Conservation (phyloP, 78 protist genomes). For the Protostelium mycophagum region DNA sequence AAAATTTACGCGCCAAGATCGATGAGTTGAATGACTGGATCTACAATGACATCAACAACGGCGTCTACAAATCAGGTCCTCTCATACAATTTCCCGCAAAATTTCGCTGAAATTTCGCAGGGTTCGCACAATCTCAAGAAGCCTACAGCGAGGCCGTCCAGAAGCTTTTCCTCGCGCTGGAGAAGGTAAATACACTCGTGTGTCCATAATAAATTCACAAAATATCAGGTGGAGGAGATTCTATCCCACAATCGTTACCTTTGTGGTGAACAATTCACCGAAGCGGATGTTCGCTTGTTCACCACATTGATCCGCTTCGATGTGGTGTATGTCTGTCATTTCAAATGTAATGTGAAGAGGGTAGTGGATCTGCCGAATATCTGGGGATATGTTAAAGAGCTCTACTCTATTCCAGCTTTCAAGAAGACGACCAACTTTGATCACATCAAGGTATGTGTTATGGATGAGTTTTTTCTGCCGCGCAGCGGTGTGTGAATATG, state of each 20-base stretch:
- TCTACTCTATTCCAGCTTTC: constrained; percentile 57
- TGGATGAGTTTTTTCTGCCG: too few relatives aligned
- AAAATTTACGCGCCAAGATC: constrained; percentile 5
- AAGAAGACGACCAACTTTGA: constrained; percentile 45
- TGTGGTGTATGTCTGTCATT: constrained; percentile 73
- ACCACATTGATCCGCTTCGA: constrained; percentile 86
- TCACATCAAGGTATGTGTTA: constrained; percentile 85
- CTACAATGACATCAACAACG: constrained; percentile 72
- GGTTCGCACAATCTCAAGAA: not conserved
- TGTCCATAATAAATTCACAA: not conserved
- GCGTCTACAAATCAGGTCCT: constrained; percentile 86
- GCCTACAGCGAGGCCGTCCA: constrained; percentile 48
- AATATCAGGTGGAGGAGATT: constrained; percentile 36
- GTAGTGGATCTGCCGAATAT: constrained; percentile 75
- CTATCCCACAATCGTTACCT: constrained; percentile 47
- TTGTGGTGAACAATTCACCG: constrained; percentile 70
- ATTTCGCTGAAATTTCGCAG: constrained; percentile 4
- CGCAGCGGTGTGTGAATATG: not conserved
- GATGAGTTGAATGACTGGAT: constrained; percentile 66
- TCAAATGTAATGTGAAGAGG: constrained; percentile 59
- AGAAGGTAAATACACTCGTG: too few relatives aligned
- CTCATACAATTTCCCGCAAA: too few relatives aligned
- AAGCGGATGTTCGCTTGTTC: constrained; percentile 83
- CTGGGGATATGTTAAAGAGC: constrained; percentile 37
- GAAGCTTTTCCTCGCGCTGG: constrained; percentile 63